phyloP scores from a whole-genome alignment of 768 basidiomycete species.

The Kwoniella sp. region DNA sequence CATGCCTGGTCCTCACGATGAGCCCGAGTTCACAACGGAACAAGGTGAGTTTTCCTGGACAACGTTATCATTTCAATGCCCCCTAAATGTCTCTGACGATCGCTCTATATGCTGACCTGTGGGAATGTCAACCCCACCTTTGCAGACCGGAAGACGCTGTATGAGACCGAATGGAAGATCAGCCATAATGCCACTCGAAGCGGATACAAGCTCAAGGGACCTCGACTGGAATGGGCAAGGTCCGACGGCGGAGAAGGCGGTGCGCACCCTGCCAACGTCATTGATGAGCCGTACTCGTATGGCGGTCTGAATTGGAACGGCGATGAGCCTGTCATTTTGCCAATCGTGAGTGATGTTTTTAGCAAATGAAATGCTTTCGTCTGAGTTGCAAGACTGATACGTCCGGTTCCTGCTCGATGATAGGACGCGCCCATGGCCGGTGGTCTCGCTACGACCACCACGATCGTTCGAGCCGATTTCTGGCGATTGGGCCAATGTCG shows the following conservation, averaged over 20 bases:
- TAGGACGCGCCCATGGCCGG: conserved; percentile 44
- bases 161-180: conserved; percentile 62
- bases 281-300: conserved; percentile 51
- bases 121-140: too few species aligned
- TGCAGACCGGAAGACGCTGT: conserved; percentile 62
- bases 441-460: conserved; percentile 30
- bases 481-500: conserved; percentile 72
- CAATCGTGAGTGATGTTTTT: conserved; percentile 8
- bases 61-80: too few species aligned
- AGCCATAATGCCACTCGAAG: conserved; percentile 67
- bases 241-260: conserved; percentile 68
- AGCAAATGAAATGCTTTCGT: too few species aligned
- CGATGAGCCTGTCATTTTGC: conserved; percentile 63
- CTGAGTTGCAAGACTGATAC: too few species aligned
- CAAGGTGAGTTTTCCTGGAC: conserved; percentile 43
- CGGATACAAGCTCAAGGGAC: conserved; percentile 66
- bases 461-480: conserved; percentile 56
- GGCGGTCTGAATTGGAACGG: conserved; percentile 60
- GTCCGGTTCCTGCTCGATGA: background rate
- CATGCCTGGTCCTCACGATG: conserved; percentile 68
- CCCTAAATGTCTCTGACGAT: too few species aligned
- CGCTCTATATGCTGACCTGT: background rate
- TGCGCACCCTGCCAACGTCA: conserved; percentile 69
- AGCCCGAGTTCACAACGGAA: conserved; percentile 62
- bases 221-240: conserved; percentile 64